Conservation (phyloP, 129 eudicot species). For the Helichrysum umbraculigerum region DNA sequence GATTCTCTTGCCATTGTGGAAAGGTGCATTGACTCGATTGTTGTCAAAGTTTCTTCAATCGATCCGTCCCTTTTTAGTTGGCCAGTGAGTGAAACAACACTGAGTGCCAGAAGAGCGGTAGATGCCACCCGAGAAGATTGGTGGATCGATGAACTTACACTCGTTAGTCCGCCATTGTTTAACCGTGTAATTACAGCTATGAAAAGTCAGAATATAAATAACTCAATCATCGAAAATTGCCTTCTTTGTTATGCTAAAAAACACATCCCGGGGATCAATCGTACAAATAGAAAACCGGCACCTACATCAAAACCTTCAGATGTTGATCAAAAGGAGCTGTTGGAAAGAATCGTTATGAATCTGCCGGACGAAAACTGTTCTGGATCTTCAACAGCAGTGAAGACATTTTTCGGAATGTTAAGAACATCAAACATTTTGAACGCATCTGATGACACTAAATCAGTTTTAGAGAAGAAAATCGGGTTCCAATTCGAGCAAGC, state of each 20-base stretch:
- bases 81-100: constrained; percentile 58
- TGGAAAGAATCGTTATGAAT: constrained; percentile 57
- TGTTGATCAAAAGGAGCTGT: constrained; percentile 69
- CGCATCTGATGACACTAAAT: constrained; percentile 44
- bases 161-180: constrained; percentile 26
- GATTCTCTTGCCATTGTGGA: constrained; percentile 70
- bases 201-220: constrained; percentile 25
- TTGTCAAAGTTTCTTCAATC: constrained; percentile 47
- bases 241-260: constrained; percentile 34
- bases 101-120: constrained; percentile 8
- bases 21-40: constrained; percentile 66
- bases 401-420: constrained; percentile 40
- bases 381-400: constrained; percentile 43
- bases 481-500: constrained; percentile 85
- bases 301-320: constrained; percentile 50
- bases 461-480: constrained; percentile 73
- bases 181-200: constrained; percentile 22
- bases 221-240: constrained; percentile 28
- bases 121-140: constrained; percentile 13
- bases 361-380: constrained; percentile 55
- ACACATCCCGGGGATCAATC: constrained; percentile 75
- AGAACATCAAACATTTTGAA: constrained; percentile 37
- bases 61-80: constrained; percentile 81
- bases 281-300: constrained; percentile 43
- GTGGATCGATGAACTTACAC: constrained; percentile 72